phyloP scores from a whole-genome alignment of 2,329 filamentous ascomycete species.

The Epicoccum nigrum region DNA sequence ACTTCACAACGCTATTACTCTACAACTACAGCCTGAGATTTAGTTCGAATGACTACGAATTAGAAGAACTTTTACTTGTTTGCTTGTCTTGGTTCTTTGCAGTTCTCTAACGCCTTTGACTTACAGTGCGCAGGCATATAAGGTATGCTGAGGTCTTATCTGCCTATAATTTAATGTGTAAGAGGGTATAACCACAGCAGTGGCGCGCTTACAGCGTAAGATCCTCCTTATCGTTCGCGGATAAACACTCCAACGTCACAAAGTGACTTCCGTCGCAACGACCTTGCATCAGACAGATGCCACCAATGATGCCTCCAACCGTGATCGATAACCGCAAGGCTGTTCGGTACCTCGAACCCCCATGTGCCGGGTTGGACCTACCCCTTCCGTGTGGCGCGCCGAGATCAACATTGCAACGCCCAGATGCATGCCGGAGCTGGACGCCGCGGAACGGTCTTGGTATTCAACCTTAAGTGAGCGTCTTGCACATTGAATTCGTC shows the following conservation, averaged over 20 bases:
- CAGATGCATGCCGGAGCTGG: constrained; percentile 2
- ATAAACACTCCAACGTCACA: neutral
- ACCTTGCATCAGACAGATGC: neutral
- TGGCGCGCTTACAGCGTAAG: constrained; percentile 14
- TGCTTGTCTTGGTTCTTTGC: too few species aligned
- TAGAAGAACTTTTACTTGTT: too few species aligned
- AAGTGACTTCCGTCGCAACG: neutral
- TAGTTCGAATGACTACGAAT: too few species aligned
- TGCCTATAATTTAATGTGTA: too few species aligned
- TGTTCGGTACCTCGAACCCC: neutral
- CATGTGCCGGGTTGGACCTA: neutral
- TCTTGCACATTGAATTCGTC: neutral
- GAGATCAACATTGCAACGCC: constrained; percentile 10
- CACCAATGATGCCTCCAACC: neutral
- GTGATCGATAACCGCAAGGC: neutral
- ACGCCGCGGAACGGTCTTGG: constrained; percentile 6
- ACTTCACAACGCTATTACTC: too few species aligned
- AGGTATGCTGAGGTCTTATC: too few species aligned
- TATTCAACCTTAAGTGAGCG: constrained; percentile 6
- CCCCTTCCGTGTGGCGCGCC: constrained; percentile 5
- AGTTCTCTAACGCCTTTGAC: too few species aligned
- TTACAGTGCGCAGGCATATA: too few species aligned
- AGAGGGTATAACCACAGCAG: constrained; percentile 1
- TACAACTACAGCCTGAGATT: too few species aligned
- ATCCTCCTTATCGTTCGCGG: constrained; percentile 3